Evolutionary conservation across 352 stramenopile species (phyloP).

Genomic region (Phytophthora ohioensis): DNA sequence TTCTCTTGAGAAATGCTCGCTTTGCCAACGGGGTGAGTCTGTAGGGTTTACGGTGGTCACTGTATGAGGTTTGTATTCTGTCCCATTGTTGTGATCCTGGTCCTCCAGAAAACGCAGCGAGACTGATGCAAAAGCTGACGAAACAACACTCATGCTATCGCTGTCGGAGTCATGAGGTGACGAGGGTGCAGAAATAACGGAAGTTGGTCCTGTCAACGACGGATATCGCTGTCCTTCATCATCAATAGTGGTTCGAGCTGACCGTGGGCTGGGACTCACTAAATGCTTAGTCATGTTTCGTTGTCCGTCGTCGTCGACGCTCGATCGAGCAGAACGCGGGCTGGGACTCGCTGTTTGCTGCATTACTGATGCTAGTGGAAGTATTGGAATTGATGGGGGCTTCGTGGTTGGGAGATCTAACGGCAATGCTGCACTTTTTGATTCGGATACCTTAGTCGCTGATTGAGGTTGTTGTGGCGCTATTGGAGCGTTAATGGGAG

Average conservation of each 20-base stretch:
- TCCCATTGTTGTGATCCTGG: neutral
- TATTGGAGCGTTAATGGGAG: constrained; percentile 5
- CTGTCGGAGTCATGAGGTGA: constrained; percentile 36
- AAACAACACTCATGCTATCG: constrained; percentile 34
- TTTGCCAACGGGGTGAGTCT: constrained; percentile 33
- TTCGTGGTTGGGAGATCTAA: constrained; percentile 15
- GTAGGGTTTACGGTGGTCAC: neutral
- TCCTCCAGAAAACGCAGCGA: constrained; percentile 23
- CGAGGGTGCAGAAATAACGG: constrained; percentile 18
- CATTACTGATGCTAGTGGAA: constrained; percentile 22
- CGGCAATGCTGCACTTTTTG: constrained; percentile 5
- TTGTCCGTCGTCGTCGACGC: constrained; percentile 25
- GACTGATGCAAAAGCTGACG: constrained; percentile 23
- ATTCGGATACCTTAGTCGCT: constrained; percentile 7
- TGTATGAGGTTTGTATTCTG: constrained; percentile 21
- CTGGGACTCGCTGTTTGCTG: constrained; percentile 19
- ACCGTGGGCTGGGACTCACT: constrained; percentile 16
- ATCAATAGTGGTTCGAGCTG: constrained; percentile 23
- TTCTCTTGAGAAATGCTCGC: constrained; percentile 18
- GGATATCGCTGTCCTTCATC: constrained; percentile 16
- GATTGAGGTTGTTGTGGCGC: constrained; percentile 6
- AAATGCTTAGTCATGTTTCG: constrained; percentile 4
- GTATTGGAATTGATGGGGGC: constrained; percentile 20
- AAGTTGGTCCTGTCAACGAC: constrained; percentile 6
- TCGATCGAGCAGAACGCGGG: constrained; percentile 35